Evolutionary conservation across 805 yeast species (phyloP).

Genomic region (Spathaspora arborariae): DNA sequence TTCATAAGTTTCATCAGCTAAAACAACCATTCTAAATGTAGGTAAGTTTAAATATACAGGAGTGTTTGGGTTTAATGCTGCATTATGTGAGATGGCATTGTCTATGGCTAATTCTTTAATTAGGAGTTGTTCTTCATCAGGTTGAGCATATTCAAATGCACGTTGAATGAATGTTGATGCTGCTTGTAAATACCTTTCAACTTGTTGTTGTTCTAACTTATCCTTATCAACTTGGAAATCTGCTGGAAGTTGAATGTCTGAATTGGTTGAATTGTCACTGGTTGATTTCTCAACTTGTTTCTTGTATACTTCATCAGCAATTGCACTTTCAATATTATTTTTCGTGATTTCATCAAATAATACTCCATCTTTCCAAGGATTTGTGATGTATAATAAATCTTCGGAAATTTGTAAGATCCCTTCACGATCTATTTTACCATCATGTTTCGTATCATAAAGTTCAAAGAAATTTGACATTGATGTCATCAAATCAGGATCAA

Average conservation of each 20-base stretch:
- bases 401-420: conserved; percentile 83
- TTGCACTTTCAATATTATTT: conserved; percentile 57
- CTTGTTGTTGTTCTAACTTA: conserved; percentile 57
- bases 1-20: conserved; percentile 93
- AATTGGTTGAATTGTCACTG: conserved; percentile 14
- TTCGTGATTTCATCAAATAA: conserved; percentile 64
- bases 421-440: conserved; percentile 68
- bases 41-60: conserved; percentile 77
- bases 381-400: conserved; percentile 75
- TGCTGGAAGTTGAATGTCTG: conserved; percentile 43
- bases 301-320: conserved; percentile 58
- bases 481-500: conserved; percentile 73
- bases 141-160: conserved; percentile 86
- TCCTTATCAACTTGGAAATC: conserved; percentile 63
- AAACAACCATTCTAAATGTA: conserved; percentile 88
- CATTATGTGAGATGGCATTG: conserved; percentile 55
- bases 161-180: conserved; percentile 83
- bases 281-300: conserved; percentile 21
- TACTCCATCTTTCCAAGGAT: conserved; percentile 78
- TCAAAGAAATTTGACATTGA: conserved; percentile 75
- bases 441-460: conserved; percentile 60
- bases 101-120: conserved; percentile 35
- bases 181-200: conserved; percentile 80
- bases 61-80: conserved; percentile 75
- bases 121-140: conserved; percentile 47